phyloP scores from a whole-genome alignment of 1,284 basidiomycete genomes.

The Xerocomus nothofagi region DNA sequence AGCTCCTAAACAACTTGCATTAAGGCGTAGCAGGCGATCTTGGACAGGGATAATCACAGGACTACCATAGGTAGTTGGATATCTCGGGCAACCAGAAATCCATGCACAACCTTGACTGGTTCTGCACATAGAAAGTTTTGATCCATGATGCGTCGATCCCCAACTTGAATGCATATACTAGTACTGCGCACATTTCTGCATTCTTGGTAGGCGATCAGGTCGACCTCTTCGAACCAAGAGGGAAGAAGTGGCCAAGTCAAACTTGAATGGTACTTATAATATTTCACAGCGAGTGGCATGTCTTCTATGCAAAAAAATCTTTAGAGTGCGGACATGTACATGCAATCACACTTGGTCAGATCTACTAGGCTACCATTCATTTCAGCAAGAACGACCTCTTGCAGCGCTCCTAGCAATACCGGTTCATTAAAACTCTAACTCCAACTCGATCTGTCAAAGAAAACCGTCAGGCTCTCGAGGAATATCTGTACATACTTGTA shows the following conservation, averaged over 20 bases:
- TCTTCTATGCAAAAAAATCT: too few relatives aligned
- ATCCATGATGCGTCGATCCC: conserved; percentile 17
- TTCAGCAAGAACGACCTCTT: neutral
- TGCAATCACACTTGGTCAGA: neutral
- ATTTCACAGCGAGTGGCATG: conserved; percentile 17
- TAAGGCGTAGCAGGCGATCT: neutral
- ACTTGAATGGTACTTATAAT: too few relatives aligned
- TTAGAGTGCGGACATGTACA: too few relatives aligned
- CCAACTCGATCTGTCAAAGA: neutral
- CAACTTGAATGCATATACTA: conserved; percentile 10
- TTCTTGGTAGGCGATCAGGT: conserved; percentile 15
- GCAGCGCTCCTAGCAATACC: neutral
- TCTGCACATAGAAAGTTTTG: conserved; percentile 12
- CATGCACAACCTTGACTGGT: conserved; percentile 3
- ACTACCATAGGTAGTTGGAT: too few relatives aligned
- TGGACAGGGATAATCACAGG: conserved; percentile 2
- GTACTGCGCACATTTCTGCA: conserved; percentile 21
- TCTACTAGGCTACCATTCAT: neutral
- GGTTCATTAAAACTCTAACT: neutral
- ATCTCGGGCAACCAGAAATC: too few relatives aligned
- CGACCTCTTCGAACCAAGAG: conserved; percentile 17
- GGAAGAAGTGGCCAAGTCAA: conserved; percentile 21
- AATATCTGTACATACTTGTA: too few relatives aligned
- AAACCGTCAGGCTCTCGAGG: neutral
- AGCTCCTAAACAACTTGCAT: neutral